Evolutionary conservation across 768 basidiomycete species (phyloP), one percentile per base, ranked within the genome.

Genomic region (Suillus lakei): DNA sequence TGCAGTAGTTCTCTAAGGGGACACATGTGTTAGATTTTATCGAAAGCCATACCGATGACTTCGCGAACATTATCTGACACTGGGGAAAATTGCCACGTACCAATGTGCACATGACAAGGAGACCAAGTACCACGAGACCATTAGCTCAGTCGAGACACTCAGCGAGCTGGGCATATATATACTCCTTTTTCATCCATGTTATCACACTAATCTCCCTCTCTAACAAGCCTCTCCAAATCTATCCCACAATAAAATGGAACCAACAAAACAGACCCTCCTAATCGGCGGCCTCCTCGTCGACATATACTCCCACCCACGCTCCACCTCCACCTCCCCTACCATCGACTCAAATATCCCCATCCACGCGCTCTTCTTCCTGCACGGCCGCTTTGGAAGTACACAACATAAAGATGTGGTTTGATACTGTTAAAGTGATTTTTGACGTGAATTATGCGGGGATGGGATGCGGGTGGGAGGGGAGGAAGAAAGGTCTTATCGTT

Each of bases 281-380:
- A 67, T 76, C 23, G 76, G 74, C 5, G 75, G 75, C 34, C 73
- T 77, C 55, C 12, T 48, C 28, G 55, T 73, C 48, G 72, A 77
- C 13, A 59, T 75, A 58, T 63, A 76, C 64, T 70, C 55, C 10
- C 75, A 77, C 39, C 64, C n/a, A n/a, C n/a, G n/a, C n/a, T n/a
- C 65, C 16, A 50, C 50, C 12, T 50, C 26, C 12, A 50, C 7
- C 26, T 9, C 50, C 26, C 62, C 64, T 30, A 38, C 50, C 32
- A 43, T 53, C 23, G 32, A 65, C 34, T 70, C 73, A 21, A 55
- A 39, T 28, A 46, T 77, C 2, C 75, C 75, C 7, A 65, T 76
- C 7, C 59, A 77, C 36, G 73, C 69, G 10, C 26, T 76, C 18
- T 76, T 76, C 50, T 44, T 77, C 13, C 66, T 76, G 26, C 76